Conservation (phyloP, 2,329 filamentous ascomycete genomes). For the Talaromyces sp. region DNA sequence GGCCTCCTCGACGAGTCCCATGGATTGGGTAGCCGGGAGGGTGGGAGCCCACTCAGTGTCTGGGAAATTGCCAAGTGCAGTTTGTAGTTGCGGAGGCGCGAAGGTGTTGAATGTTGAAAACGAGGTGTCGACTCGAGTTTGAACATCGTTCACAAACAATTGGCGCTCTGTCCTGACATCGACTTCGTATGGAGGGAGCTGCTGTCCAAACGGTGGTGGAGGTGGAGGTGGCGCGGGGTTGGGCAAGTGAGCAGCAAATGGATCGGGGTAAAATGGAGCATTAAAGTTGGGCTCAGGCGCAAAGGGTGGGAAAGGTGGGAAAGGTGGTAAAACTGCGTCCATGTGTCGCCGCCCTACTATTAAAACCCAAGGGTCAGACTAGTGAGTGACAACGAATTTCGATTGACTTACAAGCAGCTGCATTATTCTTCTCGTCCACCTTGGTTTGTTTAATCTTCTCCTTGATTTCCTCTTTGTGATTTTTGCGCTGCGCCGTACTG, state of each 20-base stretch:
- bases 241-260: slow-evolving; percentile 38
- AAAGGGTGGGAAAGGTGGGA: no score
- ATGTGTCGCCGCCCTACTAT: slow-evolving; percentile 69
- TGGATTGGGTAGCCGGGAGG: slow-evolving; percentile 59
- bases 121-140: slow-evolving; percentile 77
- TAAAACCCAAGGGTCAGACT: slow-evolving; percentile 47
- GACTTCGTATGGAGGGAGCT: slow-evolving; percentile 77
- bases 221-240: slow-evolving; percentile 56
- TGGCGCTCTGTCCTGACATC: slow-evolving; percentile 95
- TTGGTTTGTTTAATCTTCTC: slow-evolving; percentile 97
- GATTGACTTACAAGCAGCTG: slow-evolving; percentile 51
- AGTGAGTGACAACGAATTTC: neutral
- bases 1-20: slow-evolving; percentile 31
- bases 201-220: slow-evolving; percentile 51
- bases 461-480: slow-evolving; percentile 95
- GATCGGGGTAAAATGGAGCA: slow-evolving; percentile 54
- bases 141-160: slow-evolving; percentile 88
- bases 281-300: slow-evolving; percentile 63
- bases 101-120: slow-evolving; percentile 92
- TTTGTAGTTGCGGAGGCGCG: slow-evolving; percentile 68
- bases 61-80: slow-evolving; percentile 60
- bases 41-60: slow-evolving; percentile 69
- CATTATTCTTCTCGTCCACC: slow-evolving; percentile 75
- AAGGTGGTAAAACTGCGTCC: no score
- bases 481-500: slow-evolving; percentile 78